Evolutionary conservation across 208 protist species (phyloP), one percentile per base, ranked within the genome.

Genomic region (Crithidia fasciculata): DNA sequence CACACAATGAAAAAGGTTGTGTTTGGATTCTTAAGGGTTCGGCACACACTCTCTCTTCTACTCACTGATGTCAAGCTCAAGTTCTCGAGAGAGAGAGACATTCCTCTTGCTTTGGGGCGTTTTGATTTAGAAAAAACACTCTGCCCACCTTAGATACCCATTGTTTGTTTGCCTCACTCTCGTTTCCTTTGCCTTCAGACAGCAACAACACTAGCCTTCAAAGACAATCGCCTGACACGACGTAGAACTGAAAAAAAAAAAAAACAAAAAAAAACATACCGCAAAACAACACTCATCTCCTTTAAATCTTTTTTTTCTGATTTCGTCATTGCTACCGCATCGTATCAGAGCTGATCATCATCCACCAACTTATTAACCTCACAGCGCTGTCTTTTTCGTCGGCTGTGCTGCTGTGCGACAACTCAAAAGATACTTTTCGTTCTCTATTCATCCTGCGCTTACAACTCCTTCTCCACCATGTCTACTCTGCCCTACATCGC

Each of bases 401-500:
- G 28, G 28, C 28, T 28, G 28, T 1, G 28, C 28, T 28, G 28
- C 28, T 28, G 28, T 57, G 7, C 19, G 4, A 57, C 13, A 39
- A 19, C 7, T 28, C 5, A 28, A 6, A 10, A 28, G 15, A 16
- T 19, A 13, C 10, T 37, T 44, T 61, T 44, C n/a, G 4, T 47
- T 50, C 66, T 41, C 40, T 41, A 45, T 53, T 8, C 2, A 36
- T 49, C 2, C 3, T 49, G 40, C 4, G 18, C 4, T 49, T 63
- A 10, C 58, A 28, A 28, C 28, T 28, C 28, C 28, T 28, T 28
- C 28, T 28, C 28, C 28, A 28, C 28, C 28, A 28, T 66, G 72
- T 58, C 49, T 15, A 37, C 18, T 7, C 15, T 59, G 18, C 65
- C 67, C 4, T 84, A 76, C 56, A 79, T 84, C 8, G 73, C 76